These are phyloP conservation scores for Talaromyces sp. DNA, from an alignment of 2,329 filamentous ascomycete genomes.

Conservation along the genomic window DNA sequence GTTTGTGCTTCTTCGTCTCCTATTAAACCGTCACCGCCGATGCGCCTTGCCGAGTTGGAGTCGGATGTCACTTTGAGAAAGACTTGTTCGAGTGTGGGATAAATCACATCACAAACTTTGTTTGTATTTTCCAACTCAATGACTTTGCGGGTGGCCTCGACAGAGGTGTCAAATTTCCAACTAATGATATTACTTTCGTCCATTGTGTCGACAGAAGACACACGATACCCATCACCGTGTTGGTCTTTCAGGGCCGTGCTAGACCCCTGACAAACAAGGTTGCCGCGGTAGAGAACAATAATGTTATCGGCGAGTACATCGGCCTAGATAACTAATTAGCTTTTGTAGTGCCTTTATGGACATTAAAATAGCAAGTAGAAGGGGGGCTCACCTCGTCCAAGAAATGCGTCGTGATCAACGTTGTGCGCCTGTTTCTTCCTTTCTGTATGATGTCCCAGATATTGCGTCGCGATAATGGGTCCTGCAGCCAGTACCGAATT, in stretches of 20 bases:
- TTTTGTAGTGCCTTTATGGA: neutral
- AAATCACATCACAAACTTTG: slow-evolving; percentile 73
- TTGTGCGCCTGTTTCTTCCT: slow-evolving; percentile 74
- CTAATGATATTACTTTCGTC: neutral
- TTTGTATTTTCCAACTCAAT: slow-evolving; percentile 63
- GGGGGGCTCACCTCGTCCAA: slow-evolving; percentile 63
- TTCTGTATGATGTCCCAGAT: slow-evolving; percentile 91
- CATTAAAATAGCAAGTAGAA: no score
- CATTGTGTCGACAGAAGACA: slow-evolving; percentile 40
- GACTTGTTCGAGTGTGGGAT: slow-evolving; percentile 88
- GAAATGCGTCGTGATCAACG: slow-evolving; percentile 88
- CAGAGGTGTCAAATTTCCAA: slow-evolving; percentile 59
- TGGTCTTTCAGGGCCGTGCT: slow-evolving; percentile 80
- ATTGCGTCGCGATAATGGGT: slow-evolving; percentile 79
- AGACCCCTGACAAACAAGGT: slow-evolving; percentile 73
- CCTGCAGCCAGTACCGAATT: slow-evolving; percentile 27
- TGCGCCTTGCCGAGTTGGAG: neutral
- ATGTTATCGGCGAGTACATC: slow-evolving; percentile 86
- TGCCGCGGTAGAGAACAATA: slow-evolving; percentile 78
- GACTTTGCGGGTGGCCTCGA: slow-evolving; percentile 65
- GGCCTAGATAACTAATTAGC: slow-evolving; percentile 47
- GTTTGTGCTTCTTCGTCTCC: slow-evolving; percentile 11
- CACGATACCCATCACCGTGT: slow-evolving; percentile 77
- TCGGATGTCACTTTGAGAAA: slow-evolving; percentile 57
- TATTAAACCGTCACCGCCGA: neutral